A percentile compares a stretch with the other conserved stretches of the same genome.
phyloP scores from a whole-genome alignment of 2,329 filamentous ascomycete genomes.

The Colletotrichum ledebouriae region DNA sequence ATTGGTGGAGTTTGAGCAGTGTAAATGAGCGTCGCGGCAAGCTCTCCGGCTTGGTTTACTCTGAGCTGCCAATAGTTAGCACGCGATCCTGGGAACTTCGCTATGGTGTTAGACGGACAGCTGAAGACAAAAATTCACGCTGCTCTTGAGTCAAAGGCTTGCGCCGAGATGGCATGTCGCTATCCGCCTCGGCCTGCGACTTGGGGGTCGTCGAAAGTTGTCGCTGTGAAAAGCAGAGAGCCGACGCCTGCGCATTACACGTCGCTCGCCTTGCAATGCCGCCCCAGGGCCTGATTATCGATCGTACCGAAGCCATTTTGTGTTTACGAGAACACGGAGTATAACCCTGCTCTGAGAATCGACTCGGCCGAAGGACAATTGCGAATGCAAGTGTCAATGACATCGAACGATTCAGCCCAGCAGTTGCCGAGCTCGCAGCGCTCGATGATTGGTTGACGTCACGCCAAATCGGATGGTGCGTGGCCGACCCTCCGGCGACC shows the following conservation, averaged over 20 bases:
- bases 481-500: constrained; percentile 29
- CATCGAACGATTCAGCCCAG: constrained; percentile 38
- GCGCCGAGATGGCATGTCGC: constrained; percentile 48
- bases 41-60: constrained; percentile 96
- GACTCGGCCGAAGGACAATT: constrained; percentile 27
- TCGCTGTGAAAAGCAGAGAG: constrained; percentile 18
- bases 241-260: constrained; percentile 14
- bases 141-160: constrained; percentile 79
- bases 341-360: not conserved
- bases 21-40: constrained; percentile 97
- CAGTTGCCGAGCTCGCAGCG: not conserved
- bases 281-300: constrained; percentile 18
- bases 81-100: not conserved
- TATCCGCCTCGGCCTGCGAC: constrained; percentile 30
- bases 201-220: constrained; percentile 31
- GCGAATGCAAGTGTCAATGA: constrained; percentile 34
- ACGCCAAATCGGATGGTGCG: constrained; percentile 28
- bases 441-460: constrained; percentile 36
- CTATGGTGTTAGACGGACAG: constrained; percentile 61
- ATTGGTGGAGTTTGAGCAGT: constrained; percentile 88
- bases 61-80: constrained; percentile 70
- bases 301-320: constrained; percentile 36
- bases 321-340: not conserved
- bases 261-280: constrained; percentile 12
- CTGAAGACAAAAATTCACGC: constrained; percentile 80